Base-by-base conservation (phyloP, 2,329 filamentous ascomycete species). In the Diaporthe capsici region DNA sequence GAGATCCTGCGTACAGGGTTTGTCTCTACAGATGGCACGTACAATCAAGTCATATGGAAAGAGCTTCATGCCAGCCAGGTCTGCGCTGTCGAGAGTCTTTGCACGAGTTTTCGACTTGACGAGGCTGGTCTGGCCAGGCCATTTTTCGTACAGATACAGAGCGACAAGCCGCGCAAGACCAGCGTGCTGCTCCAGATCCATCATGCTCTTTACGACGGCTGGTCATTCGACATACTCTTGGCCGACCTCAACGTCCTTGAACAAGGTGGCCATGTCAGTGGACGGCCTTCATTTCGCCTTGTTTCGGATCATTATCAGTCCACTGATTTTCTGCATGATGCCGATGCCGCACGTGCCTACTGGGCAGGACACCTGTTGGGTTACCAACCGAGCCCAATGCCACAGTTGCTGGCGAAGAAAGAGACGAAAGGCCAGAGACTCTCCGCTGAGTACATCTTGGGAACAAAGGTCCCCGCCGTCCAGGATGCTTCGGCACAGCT, bases 121-220 rank as follows among this genome's bases (percentile, higher is more conserved):
- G 81, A 82, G 8, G 82, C 83, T 4, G 81, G 83, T 8, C 84
- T 87, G 20, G 84, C 94, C 3, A 85, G 71, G 3, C 94, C 95
- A 0, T 85, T 96, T 20, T 84, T 82, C 22, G 84, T 95, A n/a
- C 89, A 94, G 76, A 83, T 95, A 2, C 73, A 53, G 22, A 37
- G 34, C 15, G 49, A 37, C 22, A 15, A 51, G 31, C 20, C 47
- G 8, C 31, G n/a, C 42, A 58, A 71, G 49, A 73, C 63, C 28
- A 75, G 37, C 60, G 17, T 75, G 7, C 83, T 90, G 15, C 72
- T 94, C 60, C 87, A 93, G 17, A 86, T 97, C 0, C 95, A 98
- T 81, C 96, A 98, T 83, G 92, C 94, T 0, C 82, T 97, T 1
- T 98, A 98, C 81, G 96, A 98, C 82, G 96, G 95, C n/a, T 98